Evolutionary conservation across 495 filamentous ascomycete genomes (phyloP).

Genomic region (Pyronema omphalodes): DNA sequence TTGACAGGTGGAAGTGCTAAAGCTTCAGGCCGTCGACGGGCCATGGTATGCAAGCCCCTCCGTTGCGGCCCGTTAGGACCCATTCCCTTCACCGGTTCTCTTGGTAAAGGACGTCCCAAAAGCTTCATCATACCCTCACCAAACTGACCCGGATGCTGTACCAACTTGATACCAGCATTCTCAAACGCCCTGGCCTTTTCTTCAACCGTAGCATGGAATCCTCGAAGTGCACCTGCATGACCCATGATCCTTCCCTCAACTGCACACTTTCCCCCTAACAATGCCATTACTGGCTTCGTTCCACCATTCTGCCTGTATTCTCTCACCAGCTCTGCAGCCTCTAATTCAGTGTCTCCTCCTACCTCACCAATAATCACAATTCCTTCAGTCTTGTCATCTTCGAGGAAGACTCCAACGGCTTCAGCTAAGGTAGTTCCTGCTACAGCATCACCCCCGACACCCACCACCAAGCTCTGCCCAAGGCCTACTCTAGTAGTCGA

Average conservation of each 20-base stretch:
- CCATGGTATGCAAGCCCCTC: not conserved
- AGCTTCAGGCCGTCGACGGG: not conserved
- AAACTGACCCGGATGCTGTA: conserved; percentile 67
- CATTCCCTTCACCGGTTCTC: conserved; percentile 3
- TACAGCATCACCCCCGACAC: conserved; percentile 71
- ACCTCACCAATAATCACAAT: conserved; percentile 77
- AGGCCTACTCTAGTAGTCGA: conserved; percentile 65
- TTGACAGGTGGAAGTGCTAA: not conserved
- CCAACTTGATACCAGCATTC: conserved; percentile 52
- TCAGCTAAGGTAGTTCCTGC: conserved; percentile 71
- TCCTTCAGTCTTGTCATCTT: conserved; percentile 59
- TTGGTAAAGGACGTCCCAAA: conserved; percentile 22
- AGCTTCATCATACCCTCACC: conserved; percentile 49
- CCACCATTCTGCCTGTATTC: conserved; percentile 36
- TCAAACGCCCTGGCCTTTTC: conserved; percentile 52
- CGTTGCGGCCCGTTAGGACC: not conserved
- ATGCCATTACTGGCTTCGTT: conserved; percentile 55
- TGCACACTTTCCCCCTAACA: conserved; percentile 54
- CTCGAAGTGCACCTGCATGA: conserved; percentile 64
- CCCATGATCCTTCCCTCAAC: conserved; percentile 61
- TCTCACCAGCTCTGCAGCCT: conserved; percentile 62
- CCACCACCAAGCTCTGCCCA: conserved; percentile 71
- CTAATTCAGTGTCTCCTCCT: conserved; percentile 63
- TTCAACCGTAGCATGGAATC: conserved; percentile 43
- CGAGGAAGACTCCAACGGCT: conserved; percentile 50